phyloP scores from a whole-genome alignment of 495 filamentous ascomycete genomes.

The Aspergillus sclerotiicarbonarius region DNA sequence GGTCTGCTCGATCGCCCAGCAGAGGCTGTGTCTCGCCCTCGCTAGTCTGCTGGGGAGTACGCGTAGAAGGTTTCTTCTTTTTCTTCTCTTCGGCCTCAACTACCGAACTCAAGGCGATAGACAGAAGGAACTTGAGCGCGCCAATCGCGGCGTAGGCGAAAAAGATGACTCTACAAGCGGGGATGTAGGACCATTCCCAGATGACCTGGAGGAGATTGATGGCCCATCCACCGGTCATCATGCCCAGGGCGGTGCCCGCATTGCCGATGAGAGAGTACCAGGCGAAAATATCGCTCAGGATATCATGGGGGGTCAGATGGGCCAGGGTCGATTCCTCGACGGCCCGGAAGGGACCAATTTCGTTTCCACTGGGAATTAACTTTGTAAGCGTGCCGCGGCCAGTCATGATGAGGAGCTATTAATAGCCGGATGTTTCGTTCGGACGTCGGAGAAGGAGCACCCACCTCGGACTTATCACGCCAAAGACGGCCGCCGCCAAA shows the following conservation, averaged over 20 bases:
- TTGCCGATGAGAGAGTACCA: slow-evolving; percentile 76
- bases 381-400: not conserved
- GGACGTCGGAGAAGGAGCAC: not conserved
- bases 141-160: slow-evolving; percentile 68
- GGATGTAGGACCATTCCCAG: slow-evolving; percentile 52
- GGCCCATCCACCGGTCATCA: slow-evolving; percentile 63
- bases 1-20: slow-evolving; percentile 29
- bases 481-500: slow-evolving; percentile 69
- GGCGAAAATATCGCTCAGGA: slow-evolving; percentile 71
- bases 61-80: slow-evolving; percentile 9
- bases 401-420: not conserved
- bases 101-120: slow-evolving; percentile 54
- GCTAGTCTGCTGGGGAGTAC: slow-evolving; percentile 11
- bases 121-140: slow-evolving; percentile 60
- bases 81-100: slow-evolving; percentile 53
- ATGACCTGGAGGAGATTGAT: slow-evolving; percentile 49
- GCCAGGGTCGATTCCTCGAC: slow-evolving; percentile 82
- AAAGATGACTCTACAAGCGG: slow-evolving; percentile 69
- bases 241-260: slow-evolving; percentile 62
- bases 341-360: slow-evolving; percentile 79
- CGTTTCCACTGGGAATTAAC: slow-evolving; percentile 56
- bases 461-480: slow-evolving; percentile 74
- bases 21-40: slow-evolving; percentile 46
- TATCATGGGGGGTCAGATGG: slow-evolving; percentile 61
- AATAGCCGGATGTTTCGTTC: not conserved